Percentiles rank a stretch among this genome's conserved stretches.
Conservation (phyloP, 768 basidiomycete species). For the Phylloporus scabripes region DNA sequence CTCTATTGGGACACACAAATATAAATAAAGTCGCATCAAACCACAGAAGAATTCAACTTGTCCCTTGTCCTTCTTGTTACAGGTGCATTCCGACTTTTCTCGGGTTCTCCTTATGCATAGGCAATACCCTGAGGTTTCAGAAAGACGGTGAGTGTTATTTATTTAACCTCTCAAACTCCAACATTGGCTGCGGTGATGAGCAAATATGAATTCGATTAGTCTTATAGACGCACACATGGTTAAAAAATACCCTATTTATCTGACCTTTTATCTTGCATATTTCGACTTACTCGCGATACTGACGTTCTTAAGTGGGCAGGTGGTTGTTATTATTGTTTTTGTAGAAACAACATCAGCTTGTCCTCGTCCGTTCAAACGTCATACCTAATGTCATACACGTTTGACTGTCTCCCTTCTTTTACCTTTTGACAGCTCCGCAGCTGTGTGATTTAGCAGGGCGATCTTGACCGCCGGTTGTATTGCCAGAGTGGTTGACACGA, state of each 20-base stretch:
- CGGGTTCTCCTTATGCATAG: not conserved
- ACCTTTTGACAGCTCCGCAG: not conserved
- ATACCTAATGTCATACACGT: not conserved
- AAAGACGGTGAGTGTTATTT: conserved; percentile 9
- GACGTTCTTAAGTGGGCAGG: conserved; percentile 7
- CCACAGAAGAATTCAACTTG: not conserved
- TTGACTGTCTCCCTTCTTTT: conserved; percentile 2
- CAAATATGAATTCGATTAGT: conserved; percentile 81
- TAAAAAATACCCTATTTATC: conserved; percentile 36
- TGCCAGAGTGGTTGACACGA: not conserved
- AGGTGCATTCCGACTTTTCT: not conserved
- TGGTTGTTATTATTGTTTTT: not conserved
- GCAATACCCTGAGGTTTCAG: not conserved
- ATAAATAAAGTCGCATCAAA: not conserved
- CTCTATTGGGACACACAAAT: not conserved
- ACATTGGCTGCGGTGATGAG: conserved; percentile 39
- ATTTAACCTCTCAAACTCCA: not conserved
- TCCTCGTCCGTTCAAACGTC: not conserved
- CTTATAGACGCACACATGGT: conserved; percentile 82
- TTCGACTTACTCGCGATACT: conserved; percentile 6
- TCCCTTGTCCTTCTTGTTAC: not conserved
- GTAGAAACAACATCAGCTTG: conserved; percentile 1
- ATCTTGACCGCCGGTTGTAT: not conserved
- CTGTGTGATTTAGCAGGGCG: conserved; percentile 7
- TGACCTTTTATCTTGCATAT: conserved; percentile 13